Percentiles rank a stretch among this genome's conserved stretches.
Evolutionary conservation across 805 yeast genomes (phyloP).

Genomic region (Wickerhamiella brachini): DNA sequence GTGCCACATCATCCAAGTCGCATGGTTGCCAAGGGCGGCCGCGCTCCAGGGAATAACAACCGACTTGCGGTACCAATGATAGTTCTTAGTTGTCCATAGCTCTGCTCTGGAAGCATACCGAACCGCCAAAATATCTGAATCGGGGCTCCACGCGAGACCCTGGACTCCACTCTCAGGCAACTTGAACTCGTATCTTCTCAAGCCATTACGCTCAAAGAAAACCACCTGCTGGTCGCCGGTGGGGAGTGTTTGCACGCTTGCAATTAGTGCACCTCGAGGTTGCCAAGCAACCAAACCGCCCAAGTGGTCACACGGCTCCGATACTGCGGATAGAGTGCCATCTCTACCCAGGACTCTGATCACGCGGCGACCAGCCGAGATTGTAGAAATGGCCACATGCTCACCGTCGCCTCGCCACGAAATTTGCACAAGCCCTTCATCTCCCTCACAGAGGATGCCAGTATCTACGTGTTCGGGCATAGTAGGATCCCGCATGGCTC

Average conservation of each 20-base stretch:
- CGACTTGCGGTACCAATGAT: slow-evolving; percentile 91
- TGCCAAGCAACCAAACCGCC: slow-evolving; percentile 72
- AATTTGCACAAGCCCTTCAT: slow-evolving; percentile 34
- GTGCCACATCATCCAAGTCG: slow-evolving; percentile 47
- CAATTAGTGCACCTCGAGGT: slow-evolving; percentile 79
- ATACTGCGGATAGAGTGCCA: slow-evolving; percentile 64
- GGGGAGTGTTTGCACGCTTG: slow-evolving; percentile 52
- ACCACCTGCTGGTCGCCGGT: slow-evolving; percentile 29
- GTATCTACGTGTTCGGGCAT: slow-evolving; percentile 56
- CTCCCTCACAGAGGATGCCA: slow-evolving; percentile 49
- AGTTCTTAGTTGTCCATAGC: slow-evolving; percentile 83
- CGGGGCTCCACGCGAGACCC: slow-evolving; percentile 63
- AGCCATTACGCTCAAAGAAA: slow-evolving; percentile 87
- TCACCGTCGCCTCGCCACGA: slow-evolving; percentile 97
- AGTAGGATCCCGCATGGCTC: slow-evolving; percentile 70
- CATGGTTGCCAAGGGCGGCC: background rate
- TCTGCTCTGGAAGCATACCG: slow-evolving; percentile 51
- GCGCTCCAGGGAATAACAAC: slow-evolving; percentile 31
- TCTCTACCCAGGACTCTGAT: slow-evolving; percentile 67
- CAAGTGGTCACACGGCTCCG: slow-evolving; percentile 78
- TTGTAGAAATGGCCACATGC: slow-evolving; percentile 52
- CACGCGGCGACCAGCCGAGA: slow-evolving; percentile 58
- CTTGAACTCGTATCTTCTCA: slow-evolving; percentile 75
- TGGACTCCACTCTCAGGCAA: slow-evolving; percentile 36
- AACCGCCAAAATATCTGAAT: slow-evolving; percentile 66